Base-by-base conservation (phyloP, 2,329 filamentous ascomycete genomes). In the Fonsecaea erecta region DNA sequence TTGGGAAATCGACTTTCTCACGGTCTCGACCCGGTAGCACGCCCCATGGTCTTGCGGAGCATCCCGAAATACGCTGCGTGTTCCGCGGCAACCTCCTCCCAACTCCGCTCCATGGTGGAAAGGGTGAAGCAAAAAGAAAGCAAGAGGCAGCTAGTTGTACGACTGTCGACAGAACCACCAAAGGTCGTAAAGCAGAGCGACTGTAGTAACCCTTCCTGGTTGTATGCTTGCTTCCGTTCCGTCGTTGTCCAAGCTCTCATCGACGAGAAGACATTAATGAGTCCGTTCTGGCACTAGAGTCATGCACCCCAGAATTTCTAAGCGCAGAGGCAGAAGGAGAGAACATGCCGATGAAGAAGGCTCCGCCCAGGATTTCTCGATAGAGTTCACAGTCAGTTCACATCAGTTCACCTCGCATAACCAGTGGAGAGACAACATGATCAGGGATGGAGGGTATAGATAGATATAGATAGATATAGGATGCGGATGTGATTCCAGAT, bases 401-500 rank as follows among this genome's bases (percentile, higher is more conserved):
- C 5, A 7, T 48, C 21, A 48, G 9, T n/a, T n/a, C n/a, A n/a
- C n/a, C n/a, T n/a, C n/a, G n/a, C 3, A 14, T 9, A 26, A 26
- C 12, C 21, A 12, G 8, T 26, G 11, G 9, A 48, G 43, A 26
- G 43, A 3, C 43, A 43, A 8, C 14, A 43, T 18, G 9, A 18
- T 18, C 7, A 18, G 37, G 16, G 16, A 8, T 43, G n/a, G 16
- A n/a, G 35, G 40, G 26, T 48, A 48, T 48, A 24, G 43, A 48
- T 48, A 48, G 12, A 48, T 48, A 48, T 48, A 48, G 43, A 26
- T 48, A 26, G 12, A 48, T 48, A 48, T 48, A 48, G 43, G 18
- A 24, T 14, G 18, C 18, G 43, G 43, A 48, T 26, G 43, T 9
- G 26, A n/a, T 24, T 48, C 43, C 21, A 48, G 43, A 5, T 24